phyloP scores from a whole-genome alignment of 108 stramenopile genomes.

The Nitzschia inconspicua region DNA sequence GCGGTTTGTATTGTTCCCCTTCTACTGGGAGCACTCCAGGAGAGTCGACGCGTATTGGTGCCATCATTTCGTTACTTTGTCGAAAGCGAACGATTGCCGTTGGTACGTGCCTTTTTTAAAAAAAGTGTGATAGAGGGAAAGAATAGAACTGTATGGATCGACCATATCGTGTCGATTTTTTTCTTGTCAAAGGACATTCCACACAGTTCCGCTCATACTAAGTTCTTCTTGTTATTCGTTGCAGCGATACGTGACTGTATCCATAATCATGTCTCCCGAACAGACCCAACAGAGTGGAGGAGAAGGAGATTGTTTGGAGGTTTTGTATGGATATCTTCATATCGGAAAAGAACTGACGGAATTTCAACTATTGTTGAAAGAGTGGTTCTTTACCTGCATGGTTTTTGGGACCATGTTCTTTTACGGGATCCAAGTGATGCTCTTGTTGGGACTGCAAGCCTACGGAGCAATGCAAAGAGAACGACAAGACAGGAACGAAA shows the following conservation, averaged over 20 bases:
- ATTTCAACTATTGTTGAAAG: conserved; percentile 54
- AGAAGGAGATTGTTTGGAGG: conserved; percentile 45
- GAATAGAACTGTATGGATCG: too few species aligned
- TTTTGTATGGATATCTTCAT: conserved; percentile 46
- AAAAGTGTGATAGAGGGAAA: too few species aligned
- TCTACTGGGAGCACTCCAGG: conserved; percentile 56
- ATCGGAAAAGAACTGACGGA: conserved; percentile 70
- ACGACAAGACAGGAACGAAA: background rate
- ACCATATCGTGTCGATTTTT: too few species aligned
- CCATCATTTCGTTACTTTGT: conserved; percentile 69
- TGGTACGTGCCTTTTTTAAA: conserved; percentile 28
- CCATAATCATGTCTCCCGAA: conserved; percentile 15
- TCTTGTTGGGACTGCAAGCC: background rate
- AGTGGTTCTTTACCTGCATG: conserved; percentile 67
- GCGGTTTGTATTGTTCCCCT: conserved; percentile 45
- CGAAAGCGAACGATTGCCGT: conserved; percentile 42
- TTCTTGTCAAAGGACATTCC: background rate
- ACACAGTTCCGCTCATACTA: background rate
- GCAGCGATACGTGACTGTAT: conserved; percentile 36
- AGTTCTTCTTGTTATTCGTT: too few species aligned
- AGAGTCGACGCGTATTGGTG: conserved; percentile 55
- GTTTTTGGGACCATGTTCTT: conserved; percentile 47
- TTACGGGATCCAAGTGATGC: conserved; percentile 18
- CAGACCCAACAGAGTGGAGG: conserved; percentile 4
- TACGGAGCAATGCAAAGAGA: conserved; percentile 1